A percentile compares a stretch with the other conserved stretches of the same genome.
phyloP scores from a whole-genome alignment of 2,329 filamentous ascomycete genomes.

The Pleurostoma richardsiae region DNA sequence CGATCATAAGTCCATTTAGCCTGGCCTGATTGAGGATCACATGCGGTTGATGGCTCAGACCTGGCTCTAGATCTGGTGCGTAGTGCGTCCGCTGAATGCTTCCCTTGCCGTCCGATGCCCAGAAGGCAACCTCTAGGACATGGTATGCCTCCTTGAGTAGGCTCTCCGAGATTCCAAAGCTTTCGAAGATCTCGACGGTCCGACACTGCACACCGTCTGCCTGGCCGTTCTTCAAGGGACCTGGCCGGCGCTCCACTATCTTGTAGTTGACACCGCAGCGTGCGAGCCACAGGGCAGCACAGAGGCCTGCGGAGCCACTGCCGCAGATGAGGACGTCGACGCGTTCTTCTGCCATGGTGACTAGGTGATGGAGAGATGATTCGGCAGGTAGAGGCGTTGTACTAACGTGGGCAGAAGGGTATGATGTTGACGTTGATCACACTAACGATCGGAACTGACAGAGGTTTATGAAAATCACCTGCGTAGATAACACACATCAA shows the following conservation, averaged over 20 bases:
- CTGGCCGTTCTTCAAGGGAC: constrained; percentile 52
- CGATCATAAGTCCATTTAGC: constrained; percentile 49
- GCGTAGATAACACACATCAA: no score
- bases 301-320: constrained; percentile 56
- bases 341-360: constrained; percentile 9
- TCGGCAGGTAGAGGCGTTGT: no score
- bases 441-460: no score
- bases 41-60: constrained; percentile 47
- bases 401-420: no score
- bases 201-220: constrained; percentile 60
- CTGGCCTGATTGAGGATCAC: constrained; percentile 52
- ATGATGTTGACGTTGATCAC: no score
- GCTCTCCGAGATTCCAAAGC: constrained; percentile 47
- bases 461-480: no score
- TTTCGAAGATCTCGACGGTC: constrained; percentile 57
- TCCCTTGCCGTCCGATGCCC: constrained; percentile 28
- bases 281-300: constrained; percentile 55
- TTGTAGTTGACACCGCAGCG: constrained; percentile 48
- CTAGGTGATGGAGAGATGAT: neutral
- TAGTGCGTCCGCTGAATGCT: constrained; percentile 39
- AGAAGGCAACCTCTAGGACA: constrained; percentile 52
- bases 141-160: constrained; percentile 53
- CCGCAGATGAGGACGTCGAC: constrained; percentile 56
- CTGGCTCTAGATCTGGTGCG: constrained; percentile 47
- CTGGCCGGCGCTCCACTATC: constrained; percentile 50